A percentile compares a stretch with the other conserved stretches of the same genome.
Conservation (phyloP, 805 yeast species). For the Yamadazyma laniorum region DNA sequence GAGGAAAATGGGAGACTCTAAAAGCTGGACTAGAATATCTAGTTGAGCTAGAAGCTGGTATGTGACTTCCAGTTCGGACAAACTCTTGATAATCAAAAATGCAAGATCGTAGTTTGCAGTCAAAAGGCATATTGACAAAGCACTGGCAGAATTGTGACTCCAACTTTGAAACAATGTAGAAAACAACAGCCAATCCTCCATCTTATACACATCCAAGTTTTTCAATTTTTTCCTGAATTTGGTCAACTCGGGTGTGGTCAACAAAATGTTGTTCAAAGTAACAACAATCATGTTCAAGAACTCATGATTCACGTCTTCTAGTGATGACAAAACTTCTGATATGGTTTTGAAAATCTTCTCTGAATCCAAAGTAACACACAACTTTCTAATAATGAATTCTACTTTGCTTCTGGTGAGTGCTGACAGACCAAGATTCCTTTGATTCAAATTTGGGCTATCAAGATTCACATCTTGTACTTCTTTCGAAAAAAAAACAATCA, state of each 20-base stretch:
- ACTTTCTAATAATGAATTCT: constrained; percentile 79
- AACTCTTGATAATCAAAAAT: constrained; percentile 72
- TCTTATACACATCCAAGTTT: constrained; percentile 48
- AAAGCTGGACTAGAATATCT: constrained; percentile 82
- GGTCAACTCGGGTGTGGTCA: constrained; percentile 80
- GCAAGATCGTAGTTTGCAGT: constrained; percentile 89
- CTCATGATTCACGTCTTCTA: constrained; percentile 54
- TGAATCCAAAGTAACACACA: constrained; percentile 77
- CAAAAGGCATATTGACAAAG: constrained; percentile 76
- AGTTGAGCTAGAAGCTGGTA: constrained; percentile 79
- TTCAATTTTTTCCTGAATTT: constrained; percentile 65
- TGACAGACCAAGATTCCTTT: constrained; percentile 2
- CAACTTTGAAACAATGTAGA: constrained; percentile 79
- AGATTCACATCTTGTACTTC: constrained; percentile 37
- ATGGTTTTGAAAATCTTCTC: constrained; percentile 80
- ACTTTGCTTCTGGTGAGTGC: constrained; percentile 37
- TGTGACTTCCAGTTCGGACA: constrained; percentile 79
- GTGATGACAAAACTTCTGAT: constrained; percentile 64
- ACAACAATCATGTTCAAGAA: constrained; percentile 83
- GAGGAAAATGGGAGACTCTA: constrained; percentile 92
- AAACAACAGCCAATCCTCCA: constrained; percentile 68
- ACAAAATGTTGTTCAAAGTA: constrained; percentile 77
- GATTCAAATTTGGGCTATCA: constrained; percentile 9
- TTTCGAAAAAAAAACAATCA: constrained; percentile 65
- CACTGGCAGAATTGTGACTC: constrained; percentile 90